Evolutionary conservation across 352 stramenopile species (phyloP).

Genomic region (Globisporangium megalacanthum): DNA sequence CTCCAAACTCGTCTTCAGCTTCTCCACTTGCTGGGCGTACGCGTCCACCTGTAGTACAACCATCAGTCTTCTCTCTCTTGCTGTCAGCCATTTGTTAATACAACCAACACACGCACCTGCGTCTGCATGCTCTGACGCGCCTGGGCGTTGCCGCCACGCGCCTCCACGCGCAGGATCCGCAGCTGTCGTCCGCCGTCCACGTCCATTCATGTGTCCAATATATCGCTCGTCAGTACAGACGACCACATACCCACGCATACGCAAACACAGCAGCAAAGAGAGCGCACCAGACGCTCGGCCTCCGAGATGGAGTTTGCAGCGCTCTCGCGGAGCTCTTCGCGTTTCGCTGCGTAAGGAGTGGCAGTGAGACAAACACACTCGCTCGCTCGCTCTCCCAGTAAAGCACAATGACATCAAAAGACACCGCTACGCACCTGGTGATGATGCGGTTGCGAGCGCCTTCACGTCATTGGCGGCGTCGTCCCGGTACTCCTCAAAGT

Average conservation of each 20-base stretch:
- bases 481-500: conserved; percentile 78
- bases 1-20: conserved; percentile 76
- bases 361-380: neutral
- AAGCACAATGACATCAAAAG: no score
- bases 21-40: conserved; percentile 74
- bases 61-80: neutral
- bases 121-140: conserved; percentile 79
- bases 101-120: conserved; percentile 18
- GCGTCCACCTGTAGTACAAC: conserved; percentile 36
- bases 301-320: conserved; percentile 63
- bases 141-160: conserved; percentile 65
- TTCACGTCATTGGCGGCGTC: conserved; percentile 62
- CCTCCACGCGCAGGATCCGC: conserved; percentile 76
- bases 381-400: neutral
- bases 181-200: conserved; percentile 21
- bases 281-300: conserved; percentile 57
- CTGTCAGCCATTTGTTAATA: no score
- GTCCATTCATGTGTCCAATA: no score
- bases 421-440: conserved; percentile 10
- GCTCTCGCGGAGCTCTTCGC: conserved; percentile 38
- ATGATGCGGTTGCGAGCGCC: conserved; percentile 34
- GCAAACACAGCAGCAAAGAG: neutral
- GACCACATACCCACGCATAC: neutral
- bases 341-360: conserved; percentile 21
- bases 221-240: neutral